Evolutionary conservation across 78 protist genomes (phyloP).

Genomic region (Reticulomyxa filosa): DNA sequence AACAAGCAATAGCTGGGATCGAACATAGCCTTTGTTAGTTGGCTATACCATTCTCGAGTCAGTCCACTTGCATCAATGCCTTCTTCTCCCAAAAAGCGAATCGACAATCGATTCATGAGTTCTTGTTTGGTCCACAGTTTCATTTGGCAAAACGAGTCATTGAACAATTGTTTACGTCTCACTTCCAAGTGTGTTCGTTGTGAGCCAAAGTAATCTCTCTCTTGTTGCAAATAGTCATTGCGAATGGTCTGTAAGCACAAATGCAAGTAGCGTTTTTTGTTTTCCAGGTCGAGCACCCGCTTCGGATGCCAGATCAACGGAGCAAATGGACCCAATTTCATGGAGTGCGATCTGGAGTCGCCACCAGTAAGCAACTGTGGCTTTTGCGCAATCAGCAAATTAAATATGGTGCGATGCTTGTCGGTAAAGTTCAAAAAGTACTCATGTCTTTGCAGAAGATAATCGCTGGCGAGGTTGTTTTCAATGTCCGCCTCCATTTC

Average conservation of each 20-base stretch:
- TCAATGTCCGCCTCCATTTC: too few relatives aligned
- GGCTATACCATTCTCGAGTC: conserved; percentile 18
- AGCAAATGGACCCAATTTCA: too few relatives aligned
- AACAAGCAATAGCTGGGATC: conserved; percentile 19
- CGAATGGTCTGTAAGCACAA: too few relatives aligned
- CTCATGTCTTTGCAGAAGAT: too few relatives aligned
- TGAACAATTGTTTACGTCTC: not conserved
- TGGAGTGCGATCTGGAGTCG: too few relatives aligned
- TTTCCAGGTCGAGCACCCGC: not conserved
- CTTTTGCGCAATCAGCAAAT: too few relatives aligned
- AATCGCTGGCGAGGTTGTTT: too few relatives aligned
- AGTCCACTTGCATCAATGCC: conserved; percentile 23
- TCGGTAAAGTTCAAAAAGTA: too few relatives aligned
- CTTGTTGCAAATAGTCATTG: not conserved
- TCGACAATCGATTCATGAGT: not conserved
- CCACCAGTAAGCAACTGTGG: too few relatives aligned
- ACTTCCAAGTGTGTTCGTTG: not conserved
- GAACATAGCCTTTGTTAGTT: conserved; percentile 5
- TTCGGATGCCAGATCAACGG: conserved; percentile 4
- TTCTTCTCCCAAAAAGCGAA: conserved; percentile 13
- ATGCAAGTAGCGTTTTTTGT: too few relatives aligned
- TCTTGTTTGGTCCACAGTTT: not conserved
- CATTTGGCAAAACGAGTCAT: not conserved
- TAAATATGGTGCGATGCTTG: too few relatives aligned
- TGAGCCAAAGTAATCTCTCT: too few relatives aligned